Conservation (phyloP, 2,329 filamentous ascomycete genomes). For the Apiospora kogelbergensis region DNA sequence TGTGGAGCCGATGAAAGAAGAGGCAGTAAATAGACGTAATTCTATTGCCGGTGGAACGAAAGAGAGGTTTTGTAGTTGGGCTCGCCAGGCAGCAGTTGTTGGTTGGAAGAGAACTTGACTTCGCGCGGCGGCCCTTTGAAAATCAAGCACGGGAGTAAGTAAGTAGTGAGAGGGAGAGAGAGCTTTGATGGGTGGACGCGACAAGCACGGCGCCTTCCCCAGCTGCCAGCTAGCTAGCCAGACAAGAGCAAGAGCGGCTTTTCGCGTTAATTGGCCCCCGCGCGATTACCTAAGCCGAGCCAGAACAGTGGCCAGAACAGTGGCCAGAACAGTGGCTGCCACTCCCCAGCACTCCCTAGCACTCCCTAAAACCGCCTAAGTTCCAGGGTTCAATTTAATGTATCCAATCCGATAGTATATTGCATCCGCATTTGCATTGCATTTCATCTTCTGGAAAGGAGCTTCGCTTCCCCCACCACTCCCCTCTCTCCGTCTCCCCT, state of each 20-base stretch:
- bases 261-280: slow-evolving; percentile 3
- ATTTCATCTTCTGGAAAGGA: slow-evolving; percentile 11
- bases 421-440: slow-evolving; percentile 7
- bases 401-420: neutral
- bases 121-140: neutral
- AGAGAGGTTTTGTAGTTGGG: neutral
- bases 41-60: neutral
- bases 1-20: neutral
- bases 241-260: neutral
- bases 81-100: neutral
- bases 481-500: neutral
- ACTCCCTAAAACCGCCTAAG: neutral
- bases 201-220: neutral
- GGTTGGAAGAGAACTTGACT: neutral
- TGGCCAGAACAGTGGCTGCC: too few relatives aligned
- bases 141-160: neutral
- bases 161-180: too few relatives aligned
- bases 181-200: neutral
- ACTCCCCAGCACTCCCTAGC: too few relatives aligned
- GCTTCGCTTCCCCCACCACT: slow-evolving; percentile 5
- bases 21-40: neutral
- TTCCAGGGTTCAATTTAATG: slow-evolving; percentile 4
- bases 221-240: neutral
- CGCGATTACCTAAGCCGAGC: neutral
- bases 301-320: too few relatives aligned